Evolutionary conservation across 1,284 basidiomycete genomes (phyloP), one percentile per base, ranked within the genome.

Genomic region (Austroboletus niveus): DNA sequence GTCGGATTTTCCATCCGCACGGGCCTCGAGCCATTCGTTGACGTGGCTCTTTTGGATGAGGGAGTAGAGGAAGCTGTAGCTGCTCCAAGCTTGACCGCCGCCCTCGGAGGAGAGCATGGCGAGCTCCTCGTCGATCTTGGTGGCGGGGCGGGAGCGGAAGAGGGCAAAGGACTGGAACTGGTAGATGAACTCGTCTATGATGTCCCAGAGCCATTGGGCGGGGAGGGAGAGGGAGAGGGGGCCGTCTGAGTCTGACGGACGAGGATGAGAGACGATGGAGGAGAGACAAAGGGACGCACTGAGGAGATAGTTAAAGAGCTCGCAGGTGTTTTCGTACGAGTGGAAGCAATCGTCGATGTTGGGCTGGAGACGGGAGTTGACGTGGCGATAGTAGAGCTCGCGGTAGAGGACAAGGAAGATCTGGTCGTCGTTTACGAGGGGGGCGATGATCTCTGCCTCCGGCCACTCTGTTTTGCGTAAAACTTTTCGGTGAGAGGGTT

Each of bases 111-210:
- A 84, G 31, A 96, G 79, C 75, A 94, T 80, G 48, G 80, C 69
- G 31, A 94, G 78, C 69, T 98, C 96, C 63, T 98, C 94, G 49
- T 95, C 94, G 0, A 84, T 83, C 76, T 98, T 98, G 57, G 79
- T 80, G 57, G 89, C 87, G 34, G 87, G 82, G 66, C 91, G 91
- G 39, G 89, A 89, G 51, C 94, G 78, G 88, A 92, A 98, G 49
- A 91, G 85, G 61, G 94, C 89, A 75, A 98, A 98, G 22, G 90
- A 90, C 70, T 97, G 93, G 79, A 96, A 99, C 70, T 98, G 96
- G 75, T 98, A 99, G 63, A 98, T 97, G 72, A 99, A 99, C 68
- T 98, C 96, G 75, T 98, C 96, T 64, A 98, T 89, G 72, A 99
- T 98, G 70, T 99, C 96, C 92, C 95, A 98, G 7, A 99, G 75